phyloP scores from a whole-genome alignment of 352 stramenopile genomes.

The Phytophthora pluvialis region DNA sequence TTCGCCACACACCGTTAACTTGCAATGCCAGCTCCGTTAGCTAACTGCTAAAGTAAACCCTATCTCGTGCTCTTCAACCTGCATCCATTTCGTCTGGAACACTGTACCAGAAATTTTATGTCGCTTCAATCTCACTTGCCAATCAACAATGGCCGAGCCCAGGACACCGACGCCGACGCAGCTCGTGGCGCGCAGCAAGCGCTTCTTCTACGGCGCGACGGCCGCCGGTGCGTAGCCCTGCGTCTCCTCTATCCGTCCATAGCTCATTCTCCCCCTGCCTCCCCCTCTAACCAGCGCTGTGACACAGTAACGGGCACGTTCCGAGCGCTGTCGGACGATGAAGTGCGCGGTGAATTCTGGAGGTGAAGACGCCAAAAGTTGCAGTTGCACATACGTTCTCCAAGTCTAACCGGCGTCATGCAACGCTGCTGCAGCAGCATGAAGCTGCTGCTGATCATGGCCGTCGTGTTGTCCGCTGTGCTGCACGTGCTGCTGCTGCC shows the following conservation, averaged over 20 bases:
- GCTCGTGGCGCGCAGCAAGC: constrained; percentile 36
- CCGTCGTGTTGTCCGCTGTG: constrained; percentile 57
- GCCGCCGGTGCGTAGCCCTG: constrained; percentile 34
- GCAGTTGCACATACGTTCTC: constrained; percentile 1
- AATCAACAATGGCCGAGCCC: constrained; percentile 13
- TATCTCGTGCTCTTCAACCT: too few relatives aligned
- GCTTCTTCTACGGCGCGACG: constrained; percentile 39
- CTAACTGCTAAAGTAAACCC: too few relatives aligned
- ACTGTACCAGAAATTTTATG: constrained; percentile 12
- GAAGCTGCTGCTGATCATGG: constrained; percentile 57
- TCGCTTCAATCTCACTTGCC: constrained; percentile 28
- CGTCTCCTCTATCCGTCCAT: neutral
- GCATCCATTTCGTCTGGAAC: neutral
- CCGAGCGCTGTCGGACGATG: constrained; percentile 49
- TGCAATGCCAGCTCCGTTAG: too few relatives aligned
- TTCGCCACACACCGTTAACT: too few relatives aligned
- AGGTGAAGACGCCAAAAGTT: constrained; percentile 17
- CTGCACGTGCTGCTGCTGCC: constrained; percentile 58
- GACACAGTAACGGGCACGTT: constrained; percentile 32
- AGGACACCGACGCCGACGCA: constrained; percentile 11
- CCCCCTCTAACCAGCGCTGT: constrained; percentile 4
- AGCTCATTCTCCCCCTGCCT: neutral
- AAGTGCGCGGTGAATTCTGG: constrained; percentile 62
- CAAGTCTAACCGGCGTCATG: constrained; percentile 6
- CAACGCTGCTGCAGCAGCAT: constrained; percentile 40